Evolutionary conservation across 306 rosid species (phyloP).

Genomic region (Calophaca sinica): DNA sequence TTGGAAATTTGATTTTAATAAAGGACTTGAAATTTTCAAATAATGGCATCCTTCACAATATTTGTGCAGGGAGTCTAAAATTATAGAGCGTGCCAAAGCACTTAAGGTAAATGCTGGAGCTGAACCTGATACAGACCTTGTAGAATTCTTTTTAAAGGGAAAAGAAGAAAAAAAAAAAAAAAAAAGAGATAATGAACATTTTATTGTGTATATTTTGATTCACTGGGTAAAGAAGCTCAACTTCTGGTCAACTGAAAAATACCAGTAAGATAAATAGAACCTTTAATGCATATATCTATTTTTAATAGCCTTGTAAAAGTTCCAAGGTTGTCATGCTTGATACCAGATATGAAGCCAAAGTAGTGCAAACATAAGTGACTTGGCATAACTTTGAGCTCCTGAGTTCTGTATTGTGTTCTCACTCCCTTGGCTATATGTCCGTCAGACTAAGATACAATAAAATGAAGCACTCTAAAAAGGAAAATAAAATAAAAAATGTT

Average conservation of each 20-base stretch:
- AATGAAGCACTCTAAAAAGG: not conserved
- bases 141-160: not conserved
- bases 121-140: conserved; percentile 78
- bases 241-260: not conserved
- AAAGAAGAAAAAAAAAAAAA: not conserved
- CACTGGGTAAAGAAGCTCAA: not conserved
- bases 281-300: too few species aligned
- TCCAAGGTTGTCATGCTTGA: not conserved
- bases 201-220: conserved; percentile 15
- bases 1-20: conserved; percentile 8
- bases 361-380: not conserved
- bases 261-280: too few species aligned
- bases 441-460: not conserved
- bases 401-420: conserved; percentile 4
- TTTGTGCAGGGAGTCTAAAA: conserved; percentile 70
- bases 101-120: conserved; percentile 86
- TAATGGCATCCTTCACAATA: conserved; percentile 20
- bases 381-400: not conserved
- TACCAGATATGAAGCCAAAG: not conserved
- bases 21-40: not conserved
- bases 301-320: too few species aligned
- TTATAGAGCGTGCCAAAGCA: conserved; percentile 69
- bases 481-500: not conserved
- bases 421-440: not conserved
- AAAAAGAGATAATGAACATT: not conserved